A percentile compares a stretch with the other conserved stretches of the same genome.
phyloP scores from a whole-genome alignment of 129 eudicot genomes.

The sunflower (Helianthus annuus) region HanXRQr2.0-SUNRISE NC_035447.2:75461761-75462260 shows the following conservation, averaged over 20 bases:
- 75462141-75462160: too few relatives aligned
- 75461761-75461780: too few relatives aligned
- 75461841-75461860: constrained; percentile 13
- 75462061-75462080: constrained; percentile 79
- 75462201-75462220: too few relatives aligned
- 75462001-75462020: constrained; percentile 60
- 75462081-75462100: constrained; percentile 64
- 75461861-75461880: constrained; percentile 46
- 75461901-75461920: constrained; percentile 64
- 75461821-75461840: background rate
- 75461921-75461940: constrained; percentile 55
- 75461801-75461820: too few relatives aligned
- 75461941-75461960: constrained; percentile 75
- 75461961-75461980: constrained; percentile 58
- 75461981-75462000: constrained; percentile 66
- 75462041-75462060: constrained; percentile 58
- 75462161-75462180: too few relatives aligned
- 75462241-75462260: too few relatives aligned
- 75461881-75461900: constrained; percentile 45
- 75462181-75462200: too few relatives aligned
- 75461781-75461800: too few relatives aligned
- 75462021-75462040: constrained; percentile 71
- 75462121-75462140: constrained; percentile 73
- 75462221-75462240: too few relatives aligned
- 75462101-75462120: constrained; percentile 76